A percentile compares a stretch with the other conserved stretches of the same genome.
Conservation (phyloP, 2,329 filamentous ascomycete species). For the Trichoderma afroharzianum region DNA sequence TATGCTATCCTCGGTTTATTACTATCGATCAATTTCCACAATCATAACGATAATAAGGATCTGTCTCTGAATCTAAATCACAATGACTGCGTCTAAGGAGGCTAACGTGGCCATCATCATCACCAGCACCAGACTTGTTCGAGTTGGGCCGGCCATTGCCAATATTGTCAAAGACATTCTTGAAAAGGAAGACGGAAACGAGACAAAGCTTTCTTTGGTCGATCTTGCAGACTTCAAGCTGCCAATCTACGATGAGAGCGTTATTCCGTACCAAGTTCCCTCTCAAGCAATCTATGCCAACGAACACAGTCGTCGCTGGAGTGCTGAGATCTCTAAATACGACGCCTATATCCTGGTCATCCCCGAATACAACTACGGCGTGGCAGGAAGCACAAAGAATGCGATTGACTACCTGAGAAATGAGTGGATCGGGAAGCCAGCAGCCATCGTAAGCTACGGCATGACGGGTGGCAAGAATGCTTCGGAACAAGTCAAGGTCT, state of each 20-base stretch:
- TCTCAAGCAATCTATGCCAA: not conserved
- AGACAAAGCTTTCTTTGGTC: not conserved
- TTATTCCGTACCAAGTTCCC: not conserved
- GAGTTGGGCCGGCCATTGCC: not conserved
- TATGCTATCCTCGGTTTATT: too few relatives aligned
- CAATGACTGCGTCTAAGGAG: not conserved
- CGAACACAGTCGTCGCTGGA: not conserved
- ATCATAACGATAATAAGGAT: not conserved
- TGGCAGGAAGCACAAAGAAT: slow-evolving; percentile 2
- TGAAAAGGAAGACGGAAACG: not conserved
- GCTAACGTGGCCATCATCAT: not conserved
- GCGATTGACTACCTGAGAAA: not conserved
- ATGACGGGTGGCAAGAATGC: not conserved
- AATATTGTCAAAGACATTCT: not conserved
- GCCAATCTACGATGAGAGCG: not conserved
- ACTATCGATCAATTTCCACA: not conserved
- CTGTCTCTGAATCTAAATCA: too few relatives aligned
- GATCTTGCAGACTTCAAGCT: not conserved
- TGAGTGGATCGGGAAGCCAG: slow-evolving; percentile 1
- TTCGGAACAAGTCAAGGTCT: not conserved
- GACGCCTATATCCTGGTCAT: not conserved
- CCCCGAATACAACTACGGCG: not conserved
- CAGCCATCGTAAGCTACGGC: not conserved
- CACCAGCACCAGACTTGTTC: not conserved
- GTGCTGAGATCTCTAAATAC: not conserved